Conservation (phyloP, 257 asterid species). For the Fraxinus cuspidata region DNA sequence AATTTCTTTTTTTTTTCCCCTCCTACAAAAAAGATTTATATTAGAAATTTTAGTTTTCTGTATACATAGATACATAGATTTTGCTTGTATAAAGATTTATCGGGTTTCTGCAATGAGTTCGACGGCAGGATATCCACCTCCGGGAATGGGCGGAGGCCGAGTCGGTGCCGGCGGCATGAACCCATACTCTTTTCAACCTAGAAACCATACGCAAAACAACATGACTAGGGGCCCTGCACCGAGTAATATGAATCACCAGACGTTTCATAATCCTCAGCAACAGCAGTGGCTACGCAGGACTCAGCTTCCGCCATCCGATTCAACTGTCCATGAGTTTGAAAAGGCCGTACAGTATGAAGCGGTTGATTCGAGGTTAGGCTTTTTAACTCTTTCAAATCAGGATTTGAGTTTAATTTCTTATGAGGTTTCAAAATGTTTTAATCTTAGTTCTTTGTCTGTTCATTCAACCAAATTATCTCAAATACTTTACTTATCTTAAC, state of each 20-base stretch:
- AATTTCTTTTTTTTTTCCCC: neutral
- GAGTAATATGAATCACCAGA: slow-evolving; percentile 52
- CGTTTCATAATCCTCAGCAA: slow-evolving; percentile 58
- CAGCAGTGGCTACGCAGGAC: slow-evolving; percentile 88
- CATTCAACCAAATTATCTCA: neutral
- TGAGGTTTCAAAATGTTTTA: neutral
- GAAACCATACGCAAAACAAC: slow-evolving; percentile 67
- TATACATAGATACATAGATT: slow-evolving; percentile 15
- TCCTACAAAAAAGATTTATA: slow-evolving; percentile 11
- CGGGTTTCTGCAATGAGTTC: slow-evolving; percentile 54
- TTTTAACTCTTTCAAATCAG: neutral
- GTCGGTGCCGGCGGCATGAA: slow-evolving; percentile 59
- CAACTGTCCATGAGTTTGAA: slow-evolving; percentile 71
- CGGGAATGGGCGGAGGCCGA: slow-evolving; percentile 75
- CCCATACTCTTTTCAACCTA: slow-evolving; percentile 58
- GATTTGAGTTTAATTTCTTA: neutral
- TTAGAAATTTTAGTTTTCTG: slow-evolving; percentile 15
- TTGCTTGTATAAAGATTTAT: slow-evolving; percentile 29
- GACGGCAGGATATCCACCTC: slow-evolving; percentile 82
- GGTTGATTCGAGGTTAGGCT: slow-evolving; percentile 66
- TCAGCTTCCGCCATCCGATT: slow-evolving; percentile 47
- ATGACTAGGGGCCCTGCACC: slow-evolving; percentile 62
- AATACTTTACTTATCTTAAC: neutral
- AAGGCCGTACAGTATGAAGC: slow-evolving; percentile 86
- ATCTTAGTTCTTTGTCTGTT: neutral